Percentiles rank a stretch among this genome's conserved stretches.
phyloP scores from a whole-genome alignment of 306 rosid species.

The Corylus avellana region DNA sequence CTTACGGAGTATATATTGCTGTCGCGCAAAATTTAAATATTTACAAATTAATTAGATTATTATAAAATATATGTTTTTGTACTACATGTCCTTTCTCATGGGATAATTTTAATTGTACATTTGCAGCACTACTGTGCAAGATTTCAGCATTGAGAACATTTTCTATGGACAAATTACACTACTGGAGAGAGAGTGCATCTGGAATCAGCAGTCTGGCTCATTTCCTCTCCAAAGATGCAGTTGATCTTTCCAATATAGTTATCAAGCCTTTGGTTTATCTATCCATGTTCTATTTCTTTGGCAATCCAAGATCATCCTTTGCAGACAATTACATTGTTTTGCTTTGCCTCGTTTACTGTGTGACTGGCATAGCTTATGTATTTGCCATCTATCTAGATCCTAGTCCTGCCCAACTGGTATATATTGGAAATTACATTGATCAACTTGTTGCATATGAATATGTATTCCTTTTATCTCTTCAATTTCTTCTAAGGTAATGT shows the following conservation, averaged over 20 bases:
- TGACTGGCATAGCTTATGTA: constrained; percentile 89
- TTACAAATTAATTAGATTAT: not conserved
- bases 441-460: constrained; percentile 2
- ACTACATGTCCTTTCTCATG: not conserved
- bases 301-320: constrained; percentile 87
- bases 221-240: constrained; percentile 89
- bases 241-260: constrained; percentile 75
- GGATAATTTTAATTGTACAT: not conserved
- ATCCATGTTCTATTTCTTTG: constrained; percentile 89
- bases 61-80: not conserved
- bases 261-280: constrained; percentile 90
- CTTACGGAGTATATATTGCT: not conserved
- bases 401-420: constrained; percentile 94
- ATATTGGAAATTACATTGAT: constrained; percentile 23
- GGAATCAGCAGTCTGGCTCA: constrained; percentile 98
- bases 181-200: constrained; percentile 90
- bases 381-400: constrained; percentile 79
- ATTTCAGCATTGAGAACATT: constrained; percentile 93
- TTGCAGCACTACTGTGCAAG: constrained; percentile 88
- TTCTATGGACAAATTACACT: constrained; percentile 73
- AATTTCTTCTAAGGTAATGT: constrained; percentile 32
- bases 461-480: constrained; percentile 7
- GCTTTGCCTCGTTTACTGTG: constrained; percentile 88
- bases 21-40: not conserved
- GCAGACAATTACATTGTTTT: constrained; percentile 72